Evolutionary conservation across 2,329 filamentous ascomycete genomes (phyloP).

Genomic region (Pseudogymnoascus sp.): DNA sequence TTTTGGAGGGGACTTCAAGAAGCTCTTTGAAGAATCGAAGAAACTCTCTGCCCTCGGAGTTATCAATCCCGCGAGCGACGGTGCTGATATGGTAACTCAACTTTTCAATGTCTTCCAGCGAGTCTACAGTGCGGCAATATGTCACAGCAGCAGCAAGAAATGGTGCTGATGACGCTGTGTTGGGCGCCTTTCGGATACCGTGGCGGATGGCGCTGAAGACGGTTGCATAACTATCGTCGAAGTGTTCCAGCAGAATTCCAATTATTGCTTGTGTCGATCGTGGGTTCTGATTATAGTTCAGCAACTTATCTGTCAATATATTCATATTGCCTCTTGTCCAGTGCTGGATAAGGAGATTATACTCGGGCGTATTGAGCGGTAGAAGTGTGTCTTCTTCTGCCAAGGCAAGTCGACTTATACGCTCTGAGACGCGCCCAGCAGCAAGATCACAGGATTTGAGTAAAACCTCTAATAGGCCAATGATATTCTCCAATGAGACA

Average conservation of each 20-base stretch:
- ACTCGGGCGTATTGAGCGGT: slow-evolving; percentile 39
- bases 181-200: slow-evolving; percentile 21
- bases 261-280: slow-evolving; percentile 47
- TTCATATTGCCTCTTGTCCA: slow-evolving; percentile 34
- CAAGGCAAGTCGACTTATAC: slow-evolving; percentile 32
- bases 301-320: slow-evolving; percentile 57
- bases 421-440: slow-evolving; percentile 31
- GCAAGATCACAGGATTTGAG: slow-evolving; percentile 22
- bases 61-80: slow-evolving; percentile 20
- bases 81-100: slow-evolving; percentile 21
- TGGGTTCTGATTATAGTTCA: slow-evolving; percentile 51
- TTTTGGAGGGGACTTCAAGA: slow-evolving; percentile 13
- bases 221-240: slow-evolving; percentile 35
- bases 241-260: slow-evolving; percentile 41
- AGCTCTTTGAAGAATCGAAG: slow-evolving; percentile 26
- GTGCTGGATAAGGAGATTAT: slow-evolving; percentile 37
- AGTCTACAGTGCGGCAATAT: slow-evolving; percentile 25
- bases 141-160: slow-evolving; percentile 25
- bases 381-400: slow-evolving; percentile 28
- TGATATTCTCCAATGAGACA: slow-evolving; percentile 45
- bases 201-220: slow-evolving; percentile 35
- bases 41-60: slow-evolving; percentile 24
- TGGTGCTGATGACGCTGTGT: slow-evolving; percentile 15
- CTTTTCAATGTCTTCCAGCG: slow-evolving; percentile 13
- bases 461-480: slow-evolving; percentile 37